Conservation (phyloP, 2,329 filamentous ascomycete species). For the Lomentospora prolificans region DNA sequence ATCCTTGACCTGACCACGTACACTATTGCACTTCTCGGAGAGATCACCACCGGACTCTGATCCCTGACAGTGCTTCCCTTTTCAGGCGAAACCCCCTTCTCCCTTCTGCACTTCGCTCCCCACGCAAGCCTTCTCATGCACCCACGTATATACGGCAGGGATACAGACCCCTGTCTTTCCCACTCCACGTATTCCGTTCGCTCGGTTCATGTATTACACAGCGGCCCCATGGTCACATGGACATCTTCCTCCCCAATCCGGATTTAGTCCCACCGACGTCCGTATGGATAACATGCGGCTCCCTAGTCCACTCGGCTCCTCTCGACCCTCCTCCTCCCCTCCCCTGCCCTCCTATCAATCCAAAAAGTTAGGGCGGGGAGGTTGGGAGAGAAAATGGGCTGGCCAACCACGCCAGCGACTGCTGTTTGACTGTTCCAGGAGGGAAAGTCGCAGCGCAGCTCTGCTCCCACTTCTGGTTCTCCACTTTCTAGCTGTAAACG, state of each 20-base stretch:
- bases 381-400: not conserved
- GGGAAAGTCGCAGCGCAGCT: not conserved
- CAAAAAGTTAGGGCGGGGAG: not conserved
- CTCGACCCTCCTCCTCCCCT: no score
- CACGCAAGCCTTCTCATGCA: not conserved
- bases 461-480: not conserved
- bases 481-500: not conserved
- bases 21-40: not conserved
- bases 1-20: not conserved
- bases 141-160: not conserved
- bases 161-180: not conserved
- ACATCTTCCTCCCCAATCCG: not conserved
- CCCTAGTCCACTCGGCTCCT: no score
- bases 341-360: no score
- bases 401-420: not conserved
- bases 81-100: not conserved
- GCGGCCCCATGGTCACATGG: not conserved
- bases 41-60: not conserved
- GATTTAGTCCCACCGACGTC: not conserved
- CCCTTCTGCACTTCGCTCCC: not conserved
- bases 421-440: no score
- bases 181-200: slow-evolving; percentile 1
- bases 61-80: not conserved
- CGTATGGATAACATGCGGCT: not conserved
- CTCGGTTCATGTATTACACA: not conserved